phyloP scores from a whole-genome alignment of 441 rosid genomes.

The Dalechampia spathulata region DNA sequence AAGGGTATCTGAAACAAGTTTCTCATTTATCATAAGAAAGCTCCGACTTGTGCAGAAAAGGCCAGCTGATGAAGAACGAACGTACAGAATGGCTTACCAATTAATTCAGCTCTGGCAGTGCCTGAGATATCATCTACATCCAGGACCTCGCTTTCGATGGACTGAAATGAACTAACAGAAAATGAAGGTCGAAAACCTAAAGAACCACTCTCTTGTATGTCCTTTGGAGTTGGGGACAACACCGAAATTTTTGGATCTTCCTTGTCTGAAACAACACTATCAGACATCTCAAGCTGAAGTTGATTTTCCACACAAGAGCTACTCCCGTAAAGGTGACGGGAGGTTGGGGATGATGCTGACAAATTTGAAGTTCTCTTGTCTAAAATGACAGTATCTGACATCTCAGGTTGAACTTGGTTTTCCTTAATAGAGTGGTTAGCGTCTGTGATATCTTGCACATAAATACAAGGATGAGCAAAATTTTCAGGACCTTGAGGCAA shows the following conservation, averaged over 20 bases:
- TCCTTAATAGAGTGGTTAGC: neutral
- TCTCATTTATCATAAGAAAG: neutral
- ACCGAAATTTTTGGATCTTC: neutral
- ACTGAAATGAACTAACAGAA: conserved; percentile 9
- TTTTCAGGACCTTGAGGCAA: conserved; percentile 1
- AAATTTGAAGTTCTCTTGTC: neutral
- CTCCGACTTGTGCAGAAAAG: neutral
- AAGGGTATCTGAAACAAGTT: neutral
- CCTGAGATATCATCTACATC: conserved; percentile 8
- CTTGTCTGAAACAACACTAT: neutral
- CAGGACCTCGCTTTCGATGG: neutral
- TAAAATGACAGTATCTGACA: neutral
- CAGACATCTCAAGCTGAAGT: conserved; percentile 4
- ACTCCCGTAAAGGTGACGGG: neutral
- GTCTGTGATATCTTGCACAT: too few relatives aligned
- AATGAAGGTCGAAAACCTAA: neutral
- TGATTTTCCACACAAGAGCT: conserved; percentile 1
- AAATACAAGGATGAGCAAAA: too few relatives aligned
- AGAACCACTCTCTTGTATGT: neutral
- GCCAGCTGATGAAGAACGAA: neutral
- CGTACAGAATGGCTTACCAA: conserved; percentile 9
- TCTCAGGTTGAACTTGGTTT: neutral
- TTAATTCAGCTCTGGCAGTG: conserved; percentile 4
- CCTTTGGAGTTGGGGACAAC: neutral
- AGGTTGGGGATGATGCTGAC: neutral